Evolutionary conservation across 2,329 filamentous ascomycete genomes (phyloP).

Genomic region (Trichocomaceae sp.): DNA sequence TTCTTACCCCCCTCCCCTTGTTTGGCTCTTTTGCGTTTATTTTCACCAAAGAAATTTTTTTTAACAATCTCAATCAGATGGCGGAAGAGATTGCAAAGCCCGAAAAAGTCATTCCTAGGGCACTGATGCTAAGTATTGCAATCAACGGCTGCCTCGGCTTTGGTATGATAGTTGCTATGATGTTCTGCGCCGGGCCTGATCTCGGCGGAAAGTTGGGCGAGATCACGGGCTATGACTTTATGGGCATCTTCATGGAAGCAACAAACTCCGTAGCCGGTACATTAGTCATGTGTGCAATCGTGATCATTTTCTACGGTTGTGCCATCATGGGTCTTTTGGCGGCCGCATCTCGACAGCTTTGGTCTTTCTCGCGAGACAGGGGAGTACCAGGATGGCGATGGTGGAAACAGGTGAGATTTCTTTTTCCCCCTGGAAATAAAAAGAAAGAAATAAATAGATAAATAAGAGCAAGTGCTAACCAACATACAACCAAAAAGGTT

Average conservation of each 20-base stretch:
- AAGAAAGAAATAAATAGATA: neutral
- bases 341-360: conserved; percentile 34
- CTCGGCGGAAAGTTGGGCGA: conserved; percentile 31
- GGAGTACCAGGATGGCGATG: conserved; percentile 28
- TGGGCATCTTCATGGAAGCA: conserved; percentile 46
- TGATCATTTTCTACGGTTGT: conserved; percentile 34
- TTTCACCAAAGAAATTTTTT: neutral
- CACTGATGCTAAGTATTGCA: conserved; percentile 35
- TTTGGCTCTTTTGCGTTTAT: neutral
- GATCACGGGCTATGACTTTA: conserved; percentile 42
- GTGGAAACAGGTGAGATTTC: conserved; percentile 21
- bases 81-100: conserved; percentile 38
- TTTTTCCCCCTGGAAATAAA: neutral
- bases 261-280: conserved; percentile 36
- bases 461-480: neutral
- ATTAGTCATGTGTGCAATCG: conserved; percentile 40
- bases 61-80: conserved; percentile 19
- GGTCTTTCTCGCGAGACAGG: conserved; percentile 36
- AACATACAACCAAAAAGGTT: conserved; percentile 20
- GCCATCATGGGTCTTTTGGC: conserved; percentile 24
- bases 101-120: conserved; percentile 28
- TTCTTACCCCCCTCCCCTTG: neutral
- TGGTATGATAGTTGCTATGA: conserved; percentile 34
- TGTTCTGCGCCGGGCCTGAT: conserved; percentile 38
- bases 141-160: conserved; percentile 45